Evolutionary conservation across 1,139 yeast species (phyloP).

Genomic region (Saccharomyces hybrid): DNA sequence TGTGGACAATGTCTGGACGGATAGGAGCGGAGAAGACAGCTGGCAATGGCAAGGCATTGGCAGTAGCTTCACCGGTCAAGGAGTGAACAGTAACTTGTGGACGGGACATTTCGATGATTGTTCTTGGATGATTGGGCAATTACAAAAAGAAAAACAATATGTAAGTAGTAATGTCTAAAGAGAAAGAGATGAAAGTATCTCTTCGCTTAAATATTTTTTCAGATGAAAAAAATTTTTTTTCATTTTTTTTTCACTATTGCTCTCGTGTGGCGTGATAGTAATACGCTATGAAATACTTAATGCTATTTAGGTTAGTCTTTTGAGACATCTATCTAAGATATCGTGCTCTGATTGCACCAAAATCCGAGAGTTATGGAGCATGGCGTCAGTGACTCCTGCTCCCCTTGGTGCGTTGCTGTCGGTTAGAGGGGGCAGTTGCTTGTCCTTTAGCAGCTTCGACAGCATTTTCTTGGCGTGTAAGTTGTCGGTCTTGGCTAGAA

Average conservation of each 20-base stretch:
- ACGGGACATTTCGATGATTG: conserved; percentile 54
- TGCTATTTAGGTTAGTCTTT: not conserved
- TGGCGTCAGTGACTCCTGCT: not conserved
- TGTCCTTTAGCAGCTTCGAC: not conserved
- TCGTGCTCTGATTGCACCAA: not conserved
- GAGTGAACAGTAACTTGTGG: conserved; percentile 96
- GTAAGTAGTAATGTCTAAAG: not conserved
- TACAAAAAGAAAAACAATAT: not conserved
- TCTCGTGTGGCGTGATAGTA: not conserved
- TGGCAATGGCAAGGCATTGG: conserved; percentile 86
- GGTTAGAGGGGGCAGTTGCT: not conserved
- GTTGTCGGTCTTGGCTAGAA: not conserved
- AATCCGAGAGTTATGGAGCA: not conserved
- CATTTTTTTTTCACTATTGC: not conserved
- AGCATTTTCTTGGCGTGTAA: not conserved
- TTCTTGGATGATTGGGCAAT: not conserved
- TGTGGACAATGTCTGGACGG: conserved; percentile 98
- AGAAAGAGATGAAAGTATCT: not conserved
- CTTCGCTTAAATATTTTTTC: not conserved
- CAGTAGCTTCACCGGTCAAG: conserved; percentile 79
- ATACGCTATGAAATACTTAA: not conserved
- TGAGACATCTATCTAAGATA: not conserved
- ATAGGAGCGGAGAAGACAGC: conserved; percentile 99
- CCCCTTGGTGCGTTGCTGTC: not conserved
- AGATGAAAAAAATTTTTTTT: not conserved